Percentiles rank a stretch among this genome's conserved stretches.
These are phyloP conservation scores for Apiospora koreana DNA, from an alignment of 2,329 filamentous ascomycete genomes.

Conservation along the genomic window DNA sequence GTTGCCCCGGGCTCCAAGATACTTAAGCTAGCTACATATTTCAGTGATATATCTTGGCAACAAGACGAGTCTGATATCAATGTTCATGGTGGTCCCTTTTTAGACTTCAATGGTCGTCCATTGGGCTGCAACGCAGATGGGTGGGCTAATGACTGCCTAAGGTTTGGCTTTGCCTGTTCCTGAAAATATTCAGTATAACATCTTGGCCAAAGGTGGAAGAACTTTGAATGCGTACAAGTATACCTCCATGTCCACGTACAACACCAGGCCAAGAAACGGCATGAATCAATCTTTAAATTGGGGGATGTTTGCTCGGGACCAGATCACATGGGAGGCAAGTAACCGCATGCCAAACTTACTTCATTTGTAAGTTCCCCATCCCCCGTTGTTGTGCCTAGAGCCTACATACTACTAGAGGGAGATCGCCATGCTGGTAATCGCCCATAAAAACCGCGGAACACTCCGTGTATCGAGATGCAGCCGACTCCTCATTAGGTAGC, in stretches of 20 bases:
- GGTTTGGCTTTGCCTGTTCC: background rate
- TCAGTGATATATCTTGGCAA: conserved; percentile 2
- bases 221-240: background rate
- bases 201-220: background rate
- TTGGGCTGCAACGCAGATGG: conserved; percentile 2
- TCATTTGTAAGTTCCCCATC: background rate
- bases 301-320: background rate
- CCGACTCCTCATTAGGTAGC: conserved; percentile 20
- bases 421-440: background rate
- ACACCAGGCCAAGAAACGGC: background rate
- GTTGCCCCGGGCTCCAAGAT: background rate
- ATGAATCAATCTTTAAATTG: background rate
- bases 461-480: conserved; percentile 35
- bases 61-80: background rate
- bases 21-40: background rate
- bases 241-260: background rate
- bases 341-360: background rate
- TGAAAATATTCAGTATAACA: background rate
- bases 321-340: background rate
- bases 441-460: conserved; percentile 28
- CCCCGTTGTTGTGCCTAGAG: background rate
- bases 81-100: background rate
- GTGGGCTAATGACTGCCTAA: background rate
- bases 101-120: background rate
- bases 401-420: no score